Percentiles rank a stretch among this genome's conserved stretches.
These are phyloP conservation scores for Ceratobasidium sp. DNA, from an alignment of 1,284 basidiomycete genomes.

Conservation along the genomic window DNA sequence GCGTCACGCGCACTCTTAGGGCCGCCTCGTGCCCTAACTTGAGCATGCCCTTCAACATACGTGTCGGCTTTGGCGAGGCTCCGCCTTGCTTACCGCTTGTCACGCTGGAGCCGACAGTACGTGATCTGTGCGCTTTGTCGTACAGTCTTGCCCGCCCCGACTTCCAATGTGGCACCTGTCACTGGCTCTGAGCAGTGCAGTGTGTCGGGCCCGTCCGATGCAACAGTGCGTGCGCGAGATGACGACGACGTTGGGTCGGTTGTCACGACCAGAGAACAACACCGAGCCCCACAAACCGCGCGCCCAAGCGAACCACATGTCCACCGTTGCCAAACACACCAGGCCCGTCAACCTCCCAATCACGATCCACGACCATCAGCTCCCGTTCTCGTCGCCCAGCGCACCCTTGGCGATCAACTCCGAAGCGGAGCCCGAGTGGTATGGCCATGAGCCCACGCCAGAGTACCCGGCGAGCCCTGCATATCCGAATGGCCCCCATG, in stretches of 20 bases:
- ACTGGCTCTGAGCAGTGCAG: not conserved
- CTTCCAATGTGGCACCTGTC: conserved; percentile 3
- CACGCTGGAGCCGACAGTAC: conserved; percentile 11
- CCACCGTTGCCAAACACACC: conserved; percentile 26
- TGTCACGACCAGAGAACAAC: conserved; percentile 40
- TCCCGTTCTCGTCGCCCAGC: conserved; percentile 22
- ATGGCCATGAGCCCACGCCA: not conserved
- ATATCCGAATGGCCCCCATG: not conserved
- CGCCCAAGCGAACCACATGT: conserved; percentile 26
- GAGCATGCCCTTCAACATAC: conserved; percentile 23
- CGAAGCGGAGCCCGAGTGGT: not conserved
- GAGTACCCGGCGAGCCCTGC: conserved; percentile 10
- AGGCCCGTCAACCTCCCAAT: conserved; percentile 11
- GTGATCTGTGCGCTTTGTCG: conserved; percentile 40
- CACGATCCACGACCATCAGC: conserved; percentile 14
- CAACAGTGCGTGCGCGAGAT: conserved; percentile 11
- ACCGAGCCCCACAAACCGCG: conserved; percentile 22
- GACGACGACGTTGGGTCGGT: conserved; percentile 5
- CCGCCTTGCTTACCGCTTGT: conserved; percentile 18
- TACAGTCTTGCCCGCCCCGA: conserved; percentile 24
- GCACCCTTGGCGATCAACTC: conserved; percentile 6
- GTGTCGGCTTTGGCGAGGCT: not conserved
- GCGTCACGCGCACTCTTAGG: conserved; percentile 23
- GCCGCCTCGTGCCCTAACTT: conserved; percentile 3
- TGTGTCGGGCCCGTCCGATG: conserved; percentile 20